These are phyloP conservation scores for Yueomyces sp. DNA, from an alignment of 805 yeast genomes.

Conservation along the genomic window DNA sequence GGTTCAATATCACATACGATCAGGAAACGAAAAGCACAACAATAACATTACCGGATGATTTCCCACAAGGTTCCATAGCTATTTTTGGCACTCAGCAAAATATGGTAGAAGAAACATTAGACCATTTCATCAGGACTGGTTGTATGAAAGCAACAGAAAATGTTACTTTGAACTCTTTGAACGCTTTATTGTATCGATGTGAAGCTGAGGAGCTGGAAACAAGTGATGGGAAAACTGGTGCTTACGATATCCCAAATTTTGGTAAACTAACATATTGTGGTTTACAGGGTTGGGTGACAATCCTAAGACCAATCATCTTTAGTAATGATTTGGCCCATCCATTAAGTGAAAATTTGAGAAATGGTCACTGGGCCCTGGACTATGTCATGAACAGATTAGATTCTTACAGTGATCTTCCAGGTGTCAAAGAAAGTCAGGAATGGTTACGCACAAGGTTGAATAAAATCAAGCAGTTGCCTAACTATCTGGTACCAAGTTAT, in stretches of 20 bases:
- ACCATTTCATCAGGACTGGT: constrained; percentile 55
- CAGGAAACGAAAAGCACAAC: constrained; percentile 32
- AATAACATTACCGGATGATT: constrained; percentile 44
- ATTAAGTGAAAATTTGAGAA: constrained; percentile 62
- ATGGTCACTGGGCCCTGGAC: constrained; percentile 85
- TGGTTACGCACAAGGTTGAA: constrained; percentile 63
- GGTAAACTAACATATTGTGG: constrained; percentile 82
- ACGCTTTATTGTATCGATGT: constrained; percentile 60
- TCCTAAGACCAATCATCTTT: constrained; percentile 46
- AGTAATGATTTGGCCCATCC: constrained; percentile 77
- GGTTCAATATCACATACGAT: constrained; percentile 35
- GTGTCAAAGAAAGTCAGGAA: constrained; percentile 39
- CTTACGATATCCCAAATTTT: constrained; percentile 57
- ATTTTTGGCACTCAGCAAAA: constrained; percentile 60
- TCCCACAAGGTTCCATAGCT: constrained; percentile 87
- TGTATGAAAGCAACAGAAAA: constrained; percentile 59
- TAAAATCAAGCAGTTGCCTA: constrained; percentile 55
- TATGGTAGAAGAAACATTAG: constrained; percentile 52
- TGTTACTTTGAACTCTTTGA: constrained; percentile 55
- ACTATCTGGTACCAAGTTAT: constrained; percentile 73
- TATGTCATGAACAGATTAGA: constrained; percentile 49
- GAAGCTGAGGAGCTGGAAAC: constrained; percentile 83
- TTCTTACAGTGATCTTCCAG: constrained; percentile 34
- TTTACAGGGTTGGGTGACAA: constrained; percentile 80
- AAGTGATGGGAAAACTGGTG: constrained; percentile 58